These are phyloP conservation scores for Betula pendula DNA, from an alignment of 306 rosid species.

Conservation along the genomic window DNA sequence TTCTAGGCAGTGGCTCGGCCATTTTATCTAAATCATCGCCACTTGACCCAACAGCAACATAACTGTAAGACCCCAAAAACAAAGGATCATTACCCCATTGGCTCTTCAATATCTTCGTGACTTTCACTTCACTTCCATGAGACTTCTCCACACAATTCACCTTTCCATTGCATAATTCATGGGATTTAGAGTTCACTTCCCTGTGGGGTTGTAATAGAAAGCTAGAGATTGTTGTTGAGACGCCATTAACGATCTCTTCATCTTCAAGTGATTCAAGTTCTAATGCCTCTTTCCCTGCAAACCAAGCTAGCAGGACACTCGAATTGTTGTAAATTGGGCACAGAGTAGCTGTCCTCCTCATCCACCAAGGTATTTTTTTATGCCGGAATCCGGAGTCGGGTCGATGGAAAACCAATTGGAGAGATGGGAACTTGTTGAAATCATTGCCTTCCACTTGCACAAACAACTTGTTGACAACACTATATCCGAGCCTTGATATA, in stretches of 20 bases:
- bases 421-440: conserved; percentile 47
- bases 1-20: conserved; percentile 87
- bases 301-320: conserved; percentile 76
- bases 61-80: conserved; percentile 84
- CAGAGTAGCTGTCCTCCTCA: conserved; percentile 76
- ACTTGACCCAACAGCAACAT: conserved; percentile 86
- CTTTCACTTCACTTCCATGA: conserved; percentile 40
- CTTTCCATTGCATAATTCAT: conserved; percentile 45
- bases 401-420: conserved; percentile 77
- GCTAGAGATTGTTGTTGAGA: conserved; percentile 58
- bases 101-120: conserved; percentile 64
- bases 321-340: conserved; percentile 73
- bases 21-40: conserved; percentile 81
- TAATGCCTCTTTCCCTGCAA: conserved; percentile 84
- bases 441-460: conserved; percentile 52
- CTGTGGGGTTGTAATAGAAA: conserved; percentile 40
- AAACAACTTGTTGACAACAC: conserved; percentile 94
- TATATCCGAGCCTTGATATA: conserved; percentile 90
- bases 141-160: conserved; percentile 30
- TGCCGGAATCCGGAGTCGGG: conserved; percentile 56
- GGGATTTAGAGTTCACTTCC: conserved; percentile 29
- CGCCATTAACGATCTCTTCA: conserved; percentile 71
- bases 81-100: conserved; percentile 84
- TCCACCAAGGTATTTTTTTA: conserved; percentile 90
- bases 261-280: conserved; percentile 71